Conservation (phyloP, 345 rosid genomes). For the Citrus trifoliata region DNA sequence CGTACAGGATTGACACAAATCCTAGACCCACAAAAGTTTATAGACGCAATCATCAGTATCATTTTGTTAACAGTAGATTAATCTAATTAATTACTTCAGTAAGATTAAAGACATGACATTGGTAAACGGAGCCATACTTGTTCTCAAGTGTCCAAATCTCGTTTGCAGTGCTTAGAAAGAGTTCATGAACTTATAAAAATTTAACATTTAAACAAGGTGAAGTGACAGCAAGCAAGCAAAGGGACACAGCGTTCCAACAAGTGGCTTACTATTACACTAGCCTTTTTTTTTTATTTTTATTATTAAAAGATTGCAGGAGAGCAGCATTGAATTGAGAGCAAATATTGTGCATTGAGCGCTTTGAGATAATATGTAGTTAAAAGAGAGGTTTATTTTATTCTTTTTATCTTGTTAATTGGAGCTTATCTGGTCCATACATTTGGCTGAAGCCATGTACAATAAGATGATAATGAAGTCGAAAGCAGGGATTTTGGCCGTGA, state of each 20-base stretch:
- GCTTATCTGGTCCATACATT: neutral
- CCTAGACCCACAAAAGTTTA: neutral
- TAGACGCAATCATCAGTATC: neutral
- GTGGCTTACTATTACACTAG: neutral
- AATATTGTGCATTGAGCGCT: neutral
- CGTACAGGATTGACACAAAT: neutral
- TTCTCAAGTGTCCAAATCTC: conserved; percentile 7
- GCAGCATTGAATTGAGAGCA: conserved; percentile 1
- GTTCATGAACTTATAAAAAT: neutral
- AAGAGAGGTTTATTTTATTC: neutral
- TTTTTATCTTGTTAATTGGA: neutral
- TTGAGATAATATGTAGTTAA: neutral
- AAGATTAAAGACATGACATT: neutral
- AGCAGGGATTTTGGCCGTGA: too few relatives aligned
- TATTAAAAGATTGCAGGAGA: neutral
- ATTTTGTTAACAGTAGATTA: neutral
- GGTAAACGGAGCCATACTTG: neutral
- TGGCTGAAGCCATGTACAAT: neutral
- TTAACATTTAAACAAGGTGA: neutral
- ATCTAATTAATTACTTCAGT: neutral
- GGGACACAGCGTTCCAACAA: neutral
- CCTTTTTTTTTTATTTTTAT: too few relatives aligned
- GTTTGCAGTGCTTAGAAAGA: neutral
- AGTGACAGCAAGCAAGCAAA: neutral
- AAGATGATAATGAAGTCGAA: neutral